Evolutionary conservation across 164 flowering plant species (phyloP), one percentile per base, ranked within the genome.

Genomic region (Liquidambar formosana): DNA sequence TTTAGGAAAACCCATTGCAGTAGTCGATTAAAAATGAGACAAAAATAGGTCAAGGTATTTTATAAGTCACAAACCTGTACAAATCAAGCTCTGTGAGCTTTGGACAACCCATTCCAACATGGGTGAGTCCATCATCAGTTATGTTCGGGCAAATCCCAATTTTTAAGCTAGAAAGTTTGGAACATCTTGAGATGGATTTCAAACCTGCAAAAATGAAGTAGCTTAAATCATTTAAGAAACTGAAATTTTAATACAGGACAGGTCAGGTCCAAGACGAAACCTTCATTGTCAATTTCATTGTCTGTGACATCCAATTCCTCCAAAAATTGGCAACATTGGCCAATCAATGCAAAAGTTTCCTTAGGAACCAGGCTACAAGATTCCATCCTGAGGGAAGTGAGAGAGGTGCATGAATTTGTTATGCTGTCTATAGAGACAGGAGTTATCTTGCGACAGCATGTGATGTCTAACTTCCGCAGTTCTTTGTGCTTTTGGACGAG

Each of bases 301-400:
- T 92, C 93, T 22, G 98, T 94, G 3, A 94, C 63, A 71, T 93
- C 97, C 64, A 94, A 81, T 81, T 91, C 98, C 77, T 90, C 89
- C 53, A 94, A 84, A 58, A 76, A 67, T 65, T 21, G 81, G 57
- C 97, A 91, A 27, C 82, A 56, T 76, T 83, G 81, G 54, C 97
- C 98, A 71, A 92, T 80, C 83, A 86, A 74, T 49, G 76, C 64
- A 73, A 90, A 94, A 48, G 96, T 91, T 78, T 91, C 94, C 56
- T 75, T 77, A 4, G 88, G 65, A 64, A 94, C 85, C 22, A 83
- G 76, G 52, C 83, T 72, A 75, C 98, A 94, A 0, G 96, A 90
- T 66, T 94, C 98, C 98, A 94, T 94, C 72, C 68, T 87, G 27
- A 94, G 88, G 18, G 96, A 87, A 61, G 82, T 76, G 18, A 94